These are phyloP conservation scores for Corrigiola litoralis DNA, from an alignment of 179 eudicot genomes.

Conservation along the genomic window DNA sequence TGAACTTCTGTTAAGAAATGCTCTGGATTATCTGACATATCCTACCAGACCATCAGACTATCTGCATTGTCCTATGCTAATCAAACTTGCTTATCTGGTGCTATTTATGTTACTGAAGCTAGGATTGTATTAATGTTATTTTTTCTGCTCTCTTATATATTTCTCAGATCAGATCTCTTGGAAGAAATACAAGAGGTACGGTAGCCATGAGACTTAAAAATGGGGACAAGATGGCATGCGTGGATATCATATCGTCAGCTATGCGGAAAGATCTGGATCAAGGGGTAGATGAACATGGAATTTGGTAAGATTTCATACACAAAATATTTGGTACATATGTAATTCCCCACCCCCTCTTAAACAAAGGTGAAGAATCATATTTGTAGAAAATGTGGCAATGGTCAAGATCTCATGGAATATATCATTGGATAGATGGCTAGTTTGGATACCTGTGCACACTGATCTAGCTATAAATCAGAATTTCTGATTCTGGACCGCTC, in stretches of 20 bases:
- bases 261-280: conserved; percentile 44
- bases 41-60: not conserved
- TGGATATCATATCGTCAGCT: conserved; percentile 81
- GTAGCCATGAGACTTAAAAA: conserved; percentile 80
- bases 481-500: too few relatives aligned
- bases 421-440: too few relatives aligned
- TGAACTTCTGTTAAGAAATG: not conserved
- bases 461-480: too few relatives aligned
- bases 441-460: too few relatives aligned
- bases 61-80: not conserved
- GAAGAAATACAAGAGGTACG: conserved; percentile 86
- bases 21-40: not conserved
- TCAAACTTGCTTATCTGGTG: conserved; percentile 4
- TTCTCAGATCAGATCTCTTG: conserved; percentile 70
- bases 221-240: conserved; percentile 84
- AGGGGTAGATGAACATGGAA: conserved; percentile 36
- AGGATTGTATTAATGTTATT: not conserved
- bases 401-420: too few relatives aligned
- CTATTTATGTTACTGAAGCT: conserved; percentile 2
- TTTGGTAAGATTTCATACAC: conserved; percentile 43
- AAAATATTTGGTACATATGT: not conserved
- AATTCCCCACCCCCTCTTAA: not conserved
- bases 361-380: not conserved
- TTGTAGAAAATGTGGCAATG: not conserved
- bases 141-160: not conserved